Conservation (phyloP, 805 yeast genomes). For the Tetrapisispora pingtungensis region DNA sequence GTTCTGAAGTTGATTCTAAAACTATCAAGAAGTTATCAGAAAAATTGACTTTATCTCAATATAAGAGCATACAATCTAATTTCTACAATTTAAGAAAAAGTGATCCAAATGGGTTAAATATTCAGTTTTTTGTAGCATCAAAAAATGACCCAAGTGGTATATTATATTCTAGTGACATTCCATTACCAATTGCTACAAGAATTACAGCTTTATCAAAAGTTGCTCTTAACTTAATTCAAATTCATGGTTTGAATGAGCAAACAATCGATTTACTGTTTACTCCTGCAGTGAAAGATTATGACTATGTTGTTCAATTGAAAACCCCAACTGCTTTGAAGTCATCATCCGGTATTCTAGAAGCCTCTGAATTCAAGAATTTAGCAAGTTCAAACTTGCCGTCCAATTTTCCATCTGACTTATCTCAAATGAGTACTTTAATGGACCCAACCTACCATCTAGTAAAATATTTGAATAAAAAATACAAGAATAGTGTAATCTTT, state of each 20-base stretch:
- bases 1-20: conserved; percentile 24
- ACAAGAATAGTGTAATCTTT: conserved; percentile 58
- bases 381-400: conserved; percentile 19
- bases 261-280: conserved; percentile 54
- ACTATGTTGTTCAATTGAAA: conserved; percentile 58
- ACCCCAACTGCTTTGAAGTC: conserved; percentile 34
- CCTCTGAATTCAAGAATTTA: conserved; percentile 53
- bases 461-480: conserved; percentile 51
- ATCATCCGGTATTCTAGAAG: conserved; percentile 47
- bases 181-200: conserved; percentile 75
- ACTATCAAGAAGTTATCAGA: conserved; percentile 45
- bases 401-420: conserved; percentile 28
- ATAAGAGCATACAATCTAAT: conserved; percentile 51
- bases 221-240: conserved; percentile 45
- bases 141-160: conserved; percentile 81
- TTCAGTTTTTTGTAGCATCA: conserved; percentile 76
- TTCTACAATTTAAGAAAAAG: conserved; percentile 59
- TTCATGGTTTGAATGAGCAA: conserved; percentile 34
- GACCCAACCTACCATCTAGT: conserved; percentile 56
- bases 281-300: conserved; percentile 78
- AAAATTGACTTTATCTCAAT: conserved; percentile 48
- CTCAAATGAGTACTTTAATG: conserved; percentile 36
- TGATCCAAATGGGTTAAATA: conserved; percentile 73
- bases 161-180: conserved; percentile 59
- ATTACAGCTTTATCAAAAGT: conserved; percentile 79